Percentiles rank a stretch among this genome's conserved stretches.
These are phyloP conservation scores for Pythium chondricola DNA, from an alignment of 352 stramenopile species.

Conservation along the genomic window DNA sequence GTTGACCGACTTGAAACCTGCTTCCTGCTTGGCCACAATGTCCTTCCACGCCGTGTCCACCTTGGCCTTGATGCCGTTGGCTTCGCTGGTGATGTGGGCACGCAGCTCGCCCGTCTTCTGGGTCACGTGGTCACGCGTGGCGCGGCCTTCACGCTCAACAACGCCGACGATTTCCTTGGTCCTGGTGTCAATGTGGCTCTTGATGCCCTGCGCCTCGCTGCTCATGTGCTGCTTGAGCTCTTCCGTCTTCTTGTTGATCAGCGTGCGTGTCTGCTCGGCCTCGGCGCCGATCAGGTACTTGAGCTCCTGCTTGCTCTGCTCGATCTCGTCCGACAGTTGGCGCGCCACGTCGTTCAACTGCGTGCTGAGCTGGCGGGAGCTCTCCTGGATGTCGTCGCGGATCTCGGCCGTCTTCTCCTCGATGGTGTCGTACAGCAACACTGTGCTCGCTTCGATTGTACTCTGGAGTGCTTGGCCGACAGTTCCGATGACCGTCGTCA, in stretches of 20 bases:
- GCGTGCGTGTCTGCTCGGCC: neutral
- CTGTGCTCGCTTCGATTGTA: slow-evolving; percentile 4
- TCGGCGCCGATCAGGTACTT: slow-evolving; percentile 10
- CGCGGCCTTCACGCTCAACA: neutral
- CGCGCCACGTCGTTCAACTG: neutral
- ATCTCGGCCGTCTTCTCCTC: neutral
- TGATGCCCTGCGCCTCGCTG: neutral
- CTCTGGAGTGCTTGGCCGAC: neutral
- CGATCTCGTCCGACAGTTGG: slow-evolving; percentile 1
- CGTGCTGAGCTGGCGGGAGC: neutral
- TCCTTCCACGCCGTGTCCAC: neutral
- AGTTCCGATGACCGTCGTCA: neutral
- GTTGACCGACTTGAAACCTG: no score
- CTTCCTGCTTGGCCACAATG: no score
- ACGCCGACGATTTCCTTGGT: slow-evolving; percentile 1
- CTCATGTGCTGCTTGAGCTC: slow-evolving; percentile 8
- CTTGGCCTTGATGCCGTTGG: neutral
- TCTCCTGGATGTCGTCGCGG: slow-evolving; percentile 6
- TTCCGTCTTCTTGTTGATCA: neutral
- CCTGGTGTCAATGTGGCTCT: slow-evolving; percentile 2
- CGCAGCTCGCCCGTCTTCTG: neutral
- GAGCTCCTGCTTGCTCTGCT: slow-evolving; percentile 12
- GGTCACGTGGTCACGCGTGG: neutral
- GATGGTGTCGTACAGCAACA: neutral
- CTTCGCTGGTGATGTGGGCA: neutral